These are phyloP conservation scores for Picochlorum sp. DNA, from an alignment of 139 green algal species.

Conservation along the genomic window DNA sequence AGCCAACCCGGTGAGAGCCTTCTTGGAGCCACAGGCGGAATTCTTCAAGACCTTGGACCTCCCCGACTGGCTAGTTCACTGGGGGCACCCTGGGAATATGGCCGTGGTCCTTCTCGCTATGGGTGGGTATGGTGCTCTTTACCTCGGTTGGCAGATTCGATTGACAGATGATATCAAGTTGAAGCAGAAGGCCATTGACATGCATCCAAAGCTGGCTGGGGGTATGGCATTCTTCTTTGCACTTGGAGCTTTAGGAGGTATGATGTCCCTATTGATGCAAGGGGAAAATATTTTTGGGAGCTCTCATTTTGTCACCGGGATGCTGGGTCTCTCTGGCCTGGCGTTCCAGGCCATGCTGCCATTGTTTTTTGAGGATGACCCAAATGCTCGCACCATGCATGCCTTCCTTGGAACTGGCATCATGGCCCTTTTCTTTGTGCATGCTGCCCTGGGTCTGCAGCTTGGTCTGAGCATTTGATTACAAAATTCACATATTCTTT, in stretches of 20 bases:
- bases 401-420: conserved; percentile 67
- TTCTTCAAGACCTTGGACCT: conserved; percentile 45
- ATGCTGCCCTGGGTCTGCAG: conserved; percentile 61
- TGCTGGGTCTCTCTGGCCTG: conserved; percentile 57
- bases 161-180: conserved; percentile 32
- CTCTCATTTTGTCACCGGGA: conserved; percentile 49
- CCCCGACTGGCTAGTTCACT: conserved; percentile 27
- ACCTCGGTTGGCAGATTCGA: conserved; percentile 62
- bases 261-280: conserved; percentile 69
- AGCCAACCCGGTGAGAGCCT: conserved; percentile 18
- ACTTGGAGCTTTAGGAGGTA: conserved; percentile 61
- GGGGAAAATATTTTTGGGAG: conserved; percentile 46
- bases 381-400: conserved; percentile 41
- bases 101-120: conserved; percentile 52
- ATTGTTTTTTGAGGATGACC: conserved; percentile 41
- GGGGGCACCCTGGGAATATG: conserved; percentile 56
- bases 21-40: conserved; percentile 30
- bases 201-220: conserved; percentile 69
- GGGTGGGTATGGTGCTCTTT: conserved; percentile 56
- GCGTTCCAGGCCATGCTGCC: conserved; percentile 66
- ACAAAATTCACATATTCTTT: neutral
- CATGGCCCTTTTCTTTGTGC: conserved; percentile 66
- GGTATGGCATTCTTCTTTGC: conserved; percentile 73
- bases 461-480: conserved; percentile 64
- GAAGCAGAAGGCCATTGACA: conserved; percentile 53